A percentile compares a stretch with the other conserved stretches of the same genome.
phyloP scores from a whole-genome alignment of 306 rosid species.

The Parietaria judaica region DNA sequence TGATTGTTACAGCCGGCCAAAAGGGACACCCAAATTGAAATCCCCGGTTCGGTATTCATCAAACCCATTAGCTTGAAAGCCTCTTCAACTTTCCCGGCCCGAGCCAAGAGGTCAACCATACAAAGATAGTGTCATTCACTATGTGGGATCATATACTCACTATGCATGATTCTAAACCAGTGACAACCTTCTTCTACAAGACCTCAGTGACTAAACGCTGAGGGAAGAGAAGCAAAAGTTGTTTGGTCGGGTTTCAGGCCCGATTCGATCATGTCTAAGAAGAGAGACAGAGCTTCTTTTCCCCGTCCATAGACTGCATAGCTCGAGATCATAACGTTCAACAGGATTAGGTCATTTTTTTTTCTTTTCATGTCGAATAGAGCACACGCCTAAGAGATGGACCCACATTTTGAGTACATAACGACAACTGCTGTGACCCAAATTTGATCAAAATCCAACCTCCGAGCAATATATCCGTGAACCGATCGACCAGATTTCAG shows the following conservation, averaged over 20 bases:
- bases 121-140: slow-evolving; percentile 41
- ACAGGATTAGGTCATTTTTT: slow-evolving; percentile 30
- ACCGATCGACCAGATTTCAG: slow-evolving; percentile 37
- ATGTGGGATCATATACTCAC: slow-evolving; percentile 26
- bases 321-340: slow-evolving; percentile 41
- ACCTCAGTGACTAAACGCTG: slow-evolving; percentile 44
- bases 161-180: slow-evolving; percentile 30
- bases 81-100: slow-evolving; percentile 34
- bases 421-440: slow-evolving; percentile 36
- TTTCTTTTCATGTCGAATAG: slow-evolving; percentile 26
- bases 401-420: slow-evolving; percentile 45
- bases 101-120: slow-evolving; percentile 42
- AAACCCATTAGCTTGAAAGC: slow-evolving; percentile 29
- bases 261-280: slow-evolving; percentile 25
- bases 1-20: slow-evolving; percentile 36
- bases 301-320: slow-evolving; percentile 40
- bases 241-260: slow-evolving; percentile 36
- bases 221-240: slow-evolving; percentile 42
- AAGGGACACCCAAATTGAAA: slow-evolving; percentile 38
- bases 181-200: slow-evolving; percentile 35
- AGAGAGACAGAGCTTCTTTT: slow-evolving; percentile 37
- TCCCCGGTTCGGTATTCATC: slow-evolving; percentile 24
- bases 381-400: slow-evolving; percentile 26
- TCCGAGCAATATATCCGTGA: slow-evolving; percentile 30
- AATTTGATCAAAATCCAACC: slow-evolving; percentile 24